These are phyloP conservation scores for Euptelea pleiosperma DNA, from an alignment of 164 flowering plant genomes.

Conservation along the genomic window DNA sequence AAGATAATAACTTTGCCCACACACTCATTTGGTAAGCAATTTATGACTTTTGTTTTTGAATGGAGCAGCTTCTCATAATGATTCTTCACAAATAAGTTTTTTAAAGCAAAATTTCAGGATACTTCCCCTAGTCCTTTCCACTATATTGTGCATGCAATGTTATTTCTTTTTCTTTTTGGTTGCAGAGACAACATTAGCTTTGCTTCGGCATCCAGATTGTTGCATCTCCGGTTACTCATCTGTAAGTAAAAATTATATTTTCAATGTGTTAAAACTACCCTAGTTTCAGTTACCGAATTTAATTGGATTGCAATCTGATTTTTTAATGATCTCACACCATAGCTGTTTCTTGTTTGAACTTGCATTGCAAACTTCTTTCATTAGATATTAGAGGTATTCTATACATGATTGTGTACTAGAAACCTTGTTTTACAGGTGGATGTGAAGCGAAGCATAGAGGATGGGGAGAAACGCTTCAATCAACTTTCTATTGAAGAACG, in stretches of 20 bases:
- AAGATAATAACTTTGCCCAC: too few species aligned
- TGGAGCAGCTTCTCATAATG: background rate
- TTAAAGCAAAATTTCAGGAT: background rate
- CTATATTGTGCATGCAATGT: background rate
- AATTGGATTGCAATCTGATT: too few species aligned
- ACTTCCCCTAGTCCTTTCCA: background rate
- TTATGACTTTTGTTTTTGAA: background rate
- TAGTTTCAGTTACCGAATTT: too few species aligned
- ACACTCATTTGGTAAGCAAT: too few species aligned
- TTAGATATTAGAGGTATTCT: background rate
- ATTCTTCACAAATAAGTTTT: background rate
- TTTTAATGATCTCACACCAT: too few species aligned
- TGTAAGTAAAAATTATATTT: conserved; percentile 54
- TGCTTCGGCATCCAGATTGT: conserved; percentile 92
- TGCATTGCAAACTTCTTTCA: background rate
- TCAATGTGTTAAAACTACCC: too few species aligned
- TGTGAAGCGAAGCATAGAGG: conserved; percentile 66
- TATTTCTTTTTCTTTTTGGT: conserved; percentile 7
- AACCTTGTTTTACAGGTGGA: conserved; percentile 51
- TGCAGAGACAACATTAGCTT: conserved; percentile 84
- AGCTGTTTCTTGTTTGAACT: too few species aligned
- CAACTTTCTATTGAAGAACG: conserved; percentile 91
- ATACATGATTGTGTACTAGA: conserved; percentile 3
- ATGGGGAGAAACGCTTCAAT: conserved; percentile 83
- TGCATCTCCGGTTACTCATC: conserved; percentile 95